A percentile compares a stretch with the other conserved stretches of the same genome.
phyloP scores from a whole-genome alignment of 345 rosid genomes.

The Eucalyptus decipiens region DNA sequence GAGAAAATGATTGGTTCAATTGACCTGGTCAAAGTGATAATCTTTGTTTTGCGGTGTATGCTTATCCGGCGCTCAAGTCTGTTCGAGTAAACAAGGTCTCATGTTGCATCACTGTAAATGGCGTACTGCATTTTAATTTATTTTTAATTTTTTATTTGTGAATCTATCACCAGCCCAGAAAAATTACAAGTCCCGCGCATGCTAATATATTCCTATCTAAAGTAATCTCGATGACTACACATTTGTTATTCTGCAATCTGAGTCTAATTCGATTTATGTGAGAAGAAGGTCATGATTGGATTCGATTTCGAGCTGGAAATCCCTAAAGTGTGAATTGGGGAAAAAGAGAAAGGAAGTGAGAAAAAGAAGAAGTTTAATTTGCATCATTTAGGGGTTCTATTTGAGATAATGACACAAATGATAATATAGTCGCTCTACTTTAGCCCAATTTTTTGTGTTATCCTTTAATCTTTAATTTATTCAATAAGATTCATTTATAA shows the following conservation, averaged over 20 bases:
- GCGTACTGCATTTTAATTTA: background rate
- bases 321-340: background rate
- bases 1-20: background rate
- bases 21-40: background rate
- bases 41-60: background rate
- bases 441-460: no score
- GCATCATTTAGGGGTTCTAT: background rate
- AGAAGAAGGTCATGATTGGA: background rate
- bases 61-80: background rate
- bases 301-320: background rate
- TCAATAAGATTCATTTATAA: no score
- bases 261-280: background rate
- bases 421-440: no score
- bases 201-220: background rate
- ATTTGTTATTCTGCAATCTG: accelerated
- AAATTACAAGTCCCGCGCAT: background rate
- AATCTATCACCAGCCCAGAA: background rate
- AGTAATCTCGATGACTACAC: background rate
- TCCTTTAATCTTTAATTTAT: no score
- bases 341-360: background rate
- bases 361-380: background rate
- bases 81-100: background rate
- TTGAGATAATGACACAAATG: background rate
- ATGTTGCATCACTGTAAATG: background rate
- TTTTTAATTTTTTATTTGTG: background rate